Base-by-base conservation (phyloP, 2,329 filamentous ascomycete species). In the Cadophora gregata region DNA sequence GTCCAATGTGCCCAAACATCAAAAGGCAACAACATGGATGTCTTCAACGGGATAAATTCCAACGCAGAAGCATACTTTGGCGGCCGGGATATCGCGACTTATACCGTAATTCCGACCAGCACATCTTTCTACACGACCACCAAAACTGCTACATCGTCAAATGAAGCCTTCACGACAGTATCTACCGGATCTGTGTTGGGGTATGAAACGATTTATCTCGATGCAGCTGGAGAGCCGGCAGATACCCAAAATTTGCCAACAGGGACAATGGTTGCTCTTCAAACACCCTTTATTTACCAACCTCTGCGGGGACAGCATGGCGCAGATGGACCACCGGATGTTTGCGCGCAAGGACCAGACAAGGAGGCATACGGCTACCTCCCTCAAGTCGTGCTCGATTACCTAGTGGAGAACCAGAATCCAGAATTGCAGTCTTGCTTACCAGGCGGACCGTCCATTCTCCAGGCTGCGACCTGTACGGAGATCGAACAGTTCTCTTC, bases 41-140 rank as follows among this genome's bases (percentile, higher is more conserved):
- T 63, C 7, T 36, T 62, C 14, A 45, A 50, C 24, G 59, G 47
- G 6, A 59, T 70, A 6, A 72, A 72, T 27, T 42, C 64, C 19
- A 69, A 70, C 50, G 71, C 71, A 8, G 47, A 70, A 62, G 66
- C 64, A 12, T 69, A 72, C 29, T 72, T 69, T 27, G 69, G 64
- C 8, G 67, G 67, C 5, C 25, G 21, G 1, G 50, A 55, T 0
- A 66, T 69, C 10, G 56, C 33, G 25, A 5, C 25, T 14, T 4
- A n/a, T 21, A 33, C 16, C 31, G 10, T 45, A 7, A 16, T 38
- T 2, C 53, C 42, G 24, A 42, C 27, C 6, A 16, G 31, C 2
- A 27, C 47, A 12, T 53, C n/a, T 9, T 51, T n/a, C 1, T 25
- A 21, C 38, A 56, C 62, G 4, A 59, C 6, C 19, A 31, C 27